Percentiles rank a stretch among this genome's conserved stretches.
Conservation (phyloP, 176 grass and related monocot genomes). For the Cenchrus americanus region DNA sequence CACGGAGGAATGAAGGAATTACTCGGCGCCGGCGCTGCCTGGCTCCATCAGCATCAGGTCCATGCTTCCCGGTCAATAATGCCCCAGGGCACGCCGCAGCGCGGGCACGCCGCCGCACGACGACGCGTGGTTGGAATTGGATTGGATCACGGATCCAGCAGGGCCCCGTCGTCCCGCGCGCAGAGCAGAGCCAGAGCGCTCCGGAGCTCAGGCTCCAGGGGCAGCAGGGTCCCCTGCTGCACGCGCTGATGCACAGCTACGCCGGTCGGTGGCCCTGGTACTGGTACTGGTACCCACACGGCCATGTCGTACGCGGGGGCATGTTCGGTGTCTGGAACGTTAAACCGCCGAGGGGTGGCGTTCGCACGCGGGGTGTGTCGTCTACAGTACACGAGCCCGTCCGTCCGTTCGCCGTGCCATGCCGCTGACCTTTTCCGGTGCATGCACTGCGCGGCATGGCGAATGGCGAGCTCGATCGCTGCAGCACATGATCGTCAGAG, state of each 20-base stretch:
- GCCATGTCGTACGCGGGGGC: neutral
- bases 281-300: slow-evolving; percentile 8
- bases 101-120: neutral
- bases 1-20: neutral
- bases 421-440: neutral
- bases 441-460: neutral
- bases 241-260: neutral
- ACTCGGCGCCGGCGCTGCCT: neutral
- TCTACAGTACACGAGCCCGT: too few species aligned
- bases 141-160: neutral
- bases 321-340: neutral
- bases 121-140: neutral
- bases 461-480: neutral
- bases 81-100: neutral
- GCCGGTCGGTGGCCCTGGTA: neutral
- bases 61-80: neutral
- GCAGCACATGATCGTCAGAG: neutral
- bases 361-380: neutral
- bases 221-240: neutral
- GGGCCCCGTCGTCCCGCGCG: neutral
- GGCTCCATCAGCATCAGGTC: neutral
- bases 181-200: neutral
- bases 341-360: neutral
- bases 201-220: neutral
- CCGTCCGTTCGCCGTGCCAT: too few species aligned